Conservation (phyloP, 2,329 filamentous ascomycete genomes). For the Nothophoma quercina region DNA sequence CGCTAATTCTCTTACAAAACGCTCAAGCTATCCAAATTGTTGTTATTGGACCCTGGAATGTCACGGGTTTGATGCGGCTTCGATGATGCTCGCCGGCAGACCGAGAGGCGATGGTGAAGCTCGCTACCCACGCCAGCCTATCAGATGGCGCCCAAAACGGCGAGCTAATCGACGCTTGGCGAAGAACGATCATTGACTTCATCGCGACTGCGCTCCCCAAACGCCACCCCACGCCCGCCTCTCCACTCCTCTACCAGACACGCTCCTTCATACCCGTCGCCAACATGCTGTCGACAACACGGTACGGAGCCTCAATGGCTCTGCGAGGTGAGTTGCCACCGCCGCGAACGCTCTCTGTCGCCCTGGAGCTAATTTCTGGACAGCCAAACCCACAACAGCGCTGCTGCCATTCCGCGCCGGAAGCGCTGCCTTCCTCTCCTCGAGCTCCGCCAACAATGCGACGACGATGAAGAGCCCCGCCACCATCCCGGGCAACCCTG, state of each 20-base stretch:
- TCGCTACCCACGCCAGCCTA: slow-evolving; percentile 34
- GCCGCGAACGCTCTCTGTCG: slow-evolving; percentile 22
- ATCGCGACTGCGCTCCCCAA: slow-evolving; percentile 33
- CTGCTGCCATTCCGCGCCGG: slow-evolving; percentile 69
- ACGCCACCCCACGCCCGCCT: slow-evolving; percentile 46
- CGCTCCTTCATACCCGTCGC: slow-evolving; percentile 45
- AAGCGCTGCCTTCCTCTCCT: slow-evolving; percentile 70
- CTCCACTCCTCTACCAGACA: slow-evolving; percentile 47
- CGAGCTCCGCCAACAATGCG: slow-evolving; percentile 70
- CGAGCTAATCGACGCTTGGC: slow-evolving; percentile 36
- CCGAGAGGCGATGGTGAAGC: slow-evolving; percentile 34
- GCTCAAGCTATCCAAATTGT: not conserved
- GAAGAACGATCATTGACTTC: slow-evolving; percentile 43
- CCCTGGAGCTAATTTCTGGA: slow-evolving; percentile 38
- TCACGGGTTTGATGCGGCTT: slow-evolving; percentile 21
- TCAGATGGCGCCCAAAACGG: slow-evolving; percentile 38
- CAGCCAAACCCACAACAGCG: slow-evolving; percentile 71
- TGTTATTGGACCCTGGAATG: not conserved
- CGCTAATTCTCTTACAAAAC: not conserved
- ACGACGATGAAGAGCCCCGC: slow-evolving; percentile 62
- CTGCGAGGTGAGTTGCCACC: slow-evolving; percentile 58
- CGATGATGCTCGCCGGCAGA: slow-evolving; percentile 32
- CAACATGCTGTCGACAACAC: slow-evolving; percentile 60
- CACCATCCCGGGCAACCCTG: slow-evolving; percentile 62
- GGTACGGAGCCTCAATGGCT: slow-evolving; percentile 62